Conservation (phyloP, 2,329 filamentous ascomycete species). For the Scopulariopsis brevicaulis region DNA sequence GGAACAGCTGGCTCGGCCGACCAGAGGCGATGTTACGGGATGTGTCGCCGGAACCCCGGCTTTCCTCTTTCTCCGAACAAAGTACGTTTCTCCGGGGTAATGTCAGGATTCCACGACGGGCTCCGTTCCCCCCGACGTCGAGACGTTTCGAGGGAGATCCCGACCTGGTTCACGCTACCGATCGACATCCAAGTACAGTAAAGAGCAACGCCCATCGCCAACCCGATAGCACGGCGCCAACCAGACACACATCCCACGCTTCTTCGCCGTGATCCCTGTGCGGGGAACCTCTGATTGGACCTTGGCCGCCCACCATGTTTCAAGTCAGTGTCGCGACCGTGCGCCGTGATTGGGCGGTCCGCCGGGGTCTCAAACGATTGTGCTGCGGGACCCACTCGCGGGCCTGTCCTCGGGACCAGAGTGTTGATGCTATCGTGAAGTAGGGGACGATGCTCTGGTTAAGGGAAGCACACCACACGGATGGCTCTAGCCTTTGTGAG, state of each 20-base stretch:
- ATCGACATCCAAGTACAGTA: not conserved
- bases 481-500: too few species aligned
- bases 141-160: not conserved
- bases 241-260: too few species aligned
- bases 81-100: not conserved
- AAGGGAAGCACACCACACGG: too few species aligned
- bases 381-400: not conserved
- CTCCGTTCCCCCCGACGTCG: not conserved
- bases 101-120: not conserved
- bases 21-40: not conserved
- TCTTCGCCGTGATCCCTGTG: not conserved
- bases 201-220: not conserved
- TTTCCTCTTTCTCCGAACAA: not conserved
- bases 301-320: conserved; percentile 4
- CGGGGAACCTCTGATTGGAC: not conserved
- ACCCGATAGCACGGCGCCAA: not conserved
- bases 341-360: conserved; percentile 1
- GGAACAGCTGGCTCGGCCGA: too few species aligned
- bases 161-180: not conserved
- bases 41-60: not conserved
- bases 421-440: too few species aligned
- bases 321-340: conserved; percentile 1
- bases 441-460: too few species aligned
- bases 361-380: not conserved
- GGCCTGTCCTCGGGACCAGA: not conserved